Evolutionary conservation across 352 stramenopile genomes (phyloP), one percentile per base, ranked within the genome.

Genomic region (Phytophthora syringae): DNA sequence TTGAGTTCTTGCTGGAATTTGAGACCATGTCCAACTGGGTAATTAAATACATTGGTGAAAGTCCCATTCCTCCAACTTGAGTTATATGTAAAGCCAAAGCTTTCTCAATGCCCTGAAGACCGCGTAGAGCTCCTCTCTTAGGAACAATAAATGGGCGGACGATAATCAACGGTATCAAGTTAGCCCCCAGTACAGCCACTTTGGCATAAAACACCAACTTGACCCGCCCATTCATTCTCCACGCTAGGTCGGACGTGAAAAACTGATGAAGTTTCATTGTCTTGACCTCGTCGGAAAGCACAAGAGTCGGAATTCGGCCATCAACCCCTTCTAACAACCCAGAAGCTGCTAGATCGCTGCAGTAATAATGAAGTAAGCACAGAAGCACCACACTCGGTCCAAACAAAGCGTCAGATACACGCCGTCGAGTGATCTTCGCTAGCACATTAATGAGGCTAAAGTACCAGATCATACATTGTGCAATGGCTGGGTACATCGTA

Each of bases 201-300:
- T 83, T 83, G 10, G 40, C 27, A 30, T 47, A 49, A 12, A 79
- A 66, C 0, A 84, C 30, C 2, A 50, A 18, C 2, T 25, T 27
- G n/a, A 79, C 50, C 5, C 73, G 74, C 1, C 75, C 75, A 58
- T 79, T 75, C 36, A 80, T 62, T 1, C 75, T 56, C 13, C 75
- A 52, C n/a, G 72, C 64, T 10, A 71, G 18, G 37, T 67, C 53
- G 45, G 43, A 80, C 73, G 18, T 76, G 32, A 39, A 39, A 39
- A 62, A 66, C n/a, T 80, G 55, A 0, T 61, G 3, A 16, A 76
- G 42, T 1, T 40, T 37, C 3, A 80, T 30, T 12, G 20, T 45
- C 13, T 73, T 59, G 9, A 82, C 51, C 20, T 79, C 70, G n/a
- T 64, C 55, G 0, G 75, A 77, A 12, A 58, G 64, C 0, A 84